Evolutionary conservation across 257 asterid species (phyloP).

Genomic region (Gentiana dahurica): DNA sequence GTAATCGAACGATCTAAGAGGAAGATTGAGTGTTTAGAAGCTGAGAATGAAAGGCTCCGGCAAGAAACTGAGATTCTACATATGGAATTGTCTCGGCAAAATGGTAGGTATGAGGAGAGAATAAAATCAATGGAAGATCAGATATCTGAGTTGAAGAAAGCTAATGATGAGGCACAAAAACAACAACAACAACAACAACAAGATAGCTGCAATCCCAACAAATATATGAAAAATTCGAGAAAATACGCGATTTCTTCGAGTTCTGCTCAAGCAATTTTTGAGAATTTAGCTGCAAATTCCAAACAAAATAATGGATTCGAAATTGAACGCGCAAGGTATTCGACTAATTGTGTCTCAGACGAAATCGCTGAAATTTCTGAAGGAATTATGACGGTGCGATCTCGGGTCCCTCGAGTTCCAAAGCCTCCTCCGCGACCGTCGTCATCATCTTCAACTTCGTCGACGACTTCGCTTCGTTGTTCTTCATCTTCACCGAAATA

Average conservation of each 20-base stretch:
- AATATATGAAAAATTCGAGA: slow-evolving; percentile 10
- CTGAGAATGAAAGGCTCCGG: slow-evolving; percentile 59
- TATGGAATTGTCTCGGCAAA: slow-evolving; percentile 51
- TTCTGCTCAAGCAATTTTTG: slow-evolving; percentile 6
- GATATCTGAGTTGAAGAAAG: slow-evolving; percentile 35
- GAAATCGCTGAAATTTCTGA: slow-evolving; percentile 48
- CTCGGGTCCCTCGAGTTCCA: slow-evolving; percentile 78
- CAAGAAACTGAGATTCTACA: slow-evolving; percentile 61
- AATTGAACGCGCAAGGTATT: slow-evolving; percentile 34
- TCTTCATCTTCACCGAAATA: slow-evolving; percentile 51
- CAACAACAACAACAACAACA: slow-evolving; percentile 11
- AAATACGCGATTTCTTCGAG: slow-evolving; percentile 39
- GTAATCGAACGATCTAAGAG: slow-evolving; percentile 38
- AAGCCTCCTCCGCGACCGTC: slow-evolving; percentile 91
- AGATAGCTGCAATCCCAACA: slow-evolving; percentile 24
- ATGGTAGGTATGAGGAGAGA: slow-evolving; percentile 41
- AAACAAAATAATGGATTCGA: slow-evolving; percentile 12
- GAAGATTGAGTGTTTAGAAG: slow-evolving; percentile 63
- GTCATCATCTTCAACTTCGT: slow-evolving; percentile 26
- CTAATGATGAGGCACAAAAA: slow-evolving; percentile 42
- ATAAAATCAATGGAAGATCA: slow-evolving; percentile 42
- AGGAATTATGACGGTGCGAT: slow-evolving; percentile 30
- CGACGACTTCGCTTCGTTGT: slow-evolving; percentile 42
- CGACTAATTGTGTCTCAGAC: slow-evolving; percentile 35
- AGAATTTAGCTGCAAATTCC: background rate